These are phyloP conservation scores for Peronospora farinosa DNA, from an alignment of 352 stramenopile genomes.

Conservation along the genomic window DNA sequence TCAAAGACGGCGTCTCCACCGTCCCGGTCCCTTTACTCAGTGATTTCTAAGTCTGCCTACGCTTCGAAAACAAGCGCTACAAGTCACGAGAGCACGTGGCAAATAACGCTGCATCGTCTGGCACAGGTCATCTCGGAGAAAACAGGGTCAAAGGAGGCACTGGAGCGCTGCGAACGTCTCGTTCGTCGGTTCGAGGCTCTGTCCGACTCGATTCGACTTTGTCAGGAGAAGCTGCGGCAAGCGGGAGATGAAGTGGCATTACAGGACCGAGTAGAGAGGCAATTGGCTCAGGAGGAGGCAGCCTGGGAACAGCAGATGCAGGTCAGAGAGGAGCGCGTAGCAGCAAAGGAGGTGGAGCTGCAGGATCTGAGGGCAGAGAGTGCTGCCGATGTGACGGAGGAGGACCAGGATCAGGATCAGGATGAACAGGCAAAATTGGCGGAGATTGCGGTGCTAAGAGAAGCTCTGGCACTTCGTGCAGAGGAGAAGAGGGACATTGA, in stretches of 20 bases:
- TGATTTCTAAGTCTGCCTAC: conserved; percentile 29
- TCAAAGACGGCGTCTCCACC: conserved; percentile 9
- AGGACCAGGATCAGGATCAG: conserved; percentile 14
- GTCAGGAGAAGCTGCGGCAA: conserved; percentile 29
- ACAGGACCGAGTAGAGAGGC: conserved; percentile 49
- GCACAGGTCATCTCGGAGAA: conserved; percentile 16
- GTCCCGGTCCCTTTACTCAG: conserved; percentile 33
- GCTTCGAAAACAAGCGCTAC: conserved; percentile 18
- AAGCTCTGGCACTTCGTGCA: conserved; percentile 41
- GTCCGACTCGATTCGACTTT: conserved; percentile 28
- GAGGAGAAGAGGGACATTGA: conserved; percentile 63
- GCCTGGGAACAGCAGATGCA: conserved; percentile 62
- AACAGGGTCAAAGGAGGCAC: conserved; percentile 12
- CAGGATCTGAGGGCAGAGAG: conserved; percentile 37
- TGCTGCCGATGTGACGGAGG: conserved; percentile 7
- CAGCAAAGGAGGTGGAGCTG: conserved; percentile 48
- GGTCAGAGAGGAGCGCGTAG: conserved; percentile 36
- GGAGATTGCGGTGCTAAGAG: conserved; percentile 34
- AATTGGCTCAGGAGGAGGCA: conserved; percentile 48
- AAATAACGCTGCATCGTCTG: conserved; percentile 24
- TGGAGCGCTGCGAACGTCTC: conserved; percentile 30
- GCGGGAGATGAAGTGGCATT: conserved; percentile 38
- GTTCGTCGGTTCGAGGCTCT: conserved; percentile 38
- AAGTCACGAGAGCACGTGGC: conserved; percentile 23
- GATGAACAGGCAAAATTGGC: conserved; percentile 21